Evolutionary conservation across 805 yeast species (phyloP), one percentile per base, ranked within the genome.

Genomic region (Isabelozyma rhagii): DNA sequence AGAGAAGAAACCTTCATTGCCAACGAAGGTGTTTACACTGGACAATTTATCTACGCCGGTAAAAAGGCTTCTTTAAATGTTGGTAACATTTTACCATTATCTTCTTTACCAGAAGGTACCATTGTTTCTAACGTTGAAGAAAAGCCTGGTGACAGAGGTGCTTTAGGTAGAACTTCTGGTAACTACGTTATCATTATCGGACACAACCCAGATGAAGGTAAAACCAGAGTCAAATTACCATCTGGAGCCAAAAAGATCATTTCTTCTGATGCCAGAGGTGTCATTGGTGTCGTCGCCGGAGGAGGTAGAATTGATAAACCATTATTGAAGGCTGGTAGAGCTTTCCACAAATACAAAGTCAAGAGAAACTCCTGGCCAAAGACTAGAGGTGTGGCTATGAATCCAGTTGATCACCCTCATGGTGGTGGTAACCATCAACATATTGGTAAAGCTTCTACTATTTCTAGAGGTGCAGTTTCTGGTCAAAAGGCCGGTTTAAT

Each of bases 311-410:
- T 90, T 72, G 98, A 93, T 82, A 93, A 93, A 84, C 99, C 99
- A 81, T 83, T 93, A 83, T 87, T 93, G 77, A 93, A 93, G 89
- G 99, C 99, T 75, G 98, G 98, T 83, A 91, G 96, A 84, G 99
- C 99, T 64, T 93, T 86, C 97, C 97, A 93, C 92, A 93, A 93
- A 85, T 92, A 87, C 93, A 92, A 80, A 82, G 96, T 92, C 72
- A 94, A 94, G 96, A 86, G 98, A 84, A 91, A 94, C 96, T 90
- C 97, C 63, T 94, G 98, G 98, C 99, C 99, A 82, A 92, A 90
- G 89, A 94, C 98, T 74, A 91, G 98, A 85, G 99, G 98, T 93
- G 98, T 93, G 77, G 99, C 99, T 78, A 93, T 94, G 99, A 93
- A 93, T 84, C 98, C 98, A 79, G 99, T 93, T 78, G 99, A 93